phyloP scores from a whole-genome alignment of 176 grass and related monocot species.

The Oryza meridionalis region DNA sequence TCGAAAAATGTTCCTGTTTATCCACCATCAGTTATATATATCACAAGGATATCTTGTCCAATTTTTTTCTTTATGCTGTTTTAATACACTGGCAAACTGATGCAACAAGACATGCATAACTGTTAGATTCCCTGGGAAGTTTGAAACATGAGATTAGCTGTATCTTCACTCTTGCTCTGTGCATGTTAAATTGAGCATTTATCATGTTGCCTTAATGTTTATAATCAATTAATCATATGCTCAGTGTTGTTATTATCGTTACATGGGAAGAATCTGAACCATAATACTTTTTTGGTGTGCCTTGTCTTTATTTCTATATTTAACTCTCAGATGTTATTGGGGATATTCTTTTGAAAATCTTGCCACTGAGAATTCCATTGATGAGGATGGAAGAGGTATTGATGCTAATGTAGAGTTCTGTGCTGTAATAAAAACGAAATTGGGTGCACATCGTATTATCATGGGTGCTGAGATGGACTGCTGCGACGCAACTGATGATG shows the following conservation, averaged over 20 bases:
- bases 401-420: constrained; percentile 99
- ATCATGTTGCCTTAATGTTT: constrained; percentile 23
- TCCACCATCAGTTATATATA: neutral
- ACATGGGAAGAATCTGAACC: constrained; percentile 7
- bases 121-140: constrained; percentile 21
- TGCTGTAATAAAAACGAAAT: constrained; percentile 95
- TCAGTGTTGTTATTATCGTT: neutral
- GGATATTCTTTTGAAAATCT: constrained; percentile 98
- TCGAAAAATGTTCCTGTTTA: neutral
- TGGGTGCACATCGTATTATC: constrained; percentile 96
- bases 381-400: constrained; percentile 75
- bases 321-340: constrained; percentile 83
- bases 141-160: neutral
- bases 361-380: constrained; percentile 88
- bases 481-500: constrained; percentile 94
- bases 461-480: constrained; percentile 99
- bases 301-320: constrained; percentile 19
- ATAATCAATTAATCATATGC: constrained; percentile 31
- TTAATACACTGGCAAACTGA: constrained; percentile 20
- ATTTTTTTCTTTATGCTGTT: constrained; percentile 25
- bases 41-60: constrained; percentile 5
- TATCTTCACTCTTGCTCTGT: neutral
- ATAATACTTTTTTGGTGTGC: neutral
- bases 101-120: neutral
- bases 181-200: neutral